These are phyloP conservation scores for Aspergillus pseudoterreus DNA, from an alignment of 2,329 filamentous ascomycete genomes.

Conservation along the genomic window DNA sequence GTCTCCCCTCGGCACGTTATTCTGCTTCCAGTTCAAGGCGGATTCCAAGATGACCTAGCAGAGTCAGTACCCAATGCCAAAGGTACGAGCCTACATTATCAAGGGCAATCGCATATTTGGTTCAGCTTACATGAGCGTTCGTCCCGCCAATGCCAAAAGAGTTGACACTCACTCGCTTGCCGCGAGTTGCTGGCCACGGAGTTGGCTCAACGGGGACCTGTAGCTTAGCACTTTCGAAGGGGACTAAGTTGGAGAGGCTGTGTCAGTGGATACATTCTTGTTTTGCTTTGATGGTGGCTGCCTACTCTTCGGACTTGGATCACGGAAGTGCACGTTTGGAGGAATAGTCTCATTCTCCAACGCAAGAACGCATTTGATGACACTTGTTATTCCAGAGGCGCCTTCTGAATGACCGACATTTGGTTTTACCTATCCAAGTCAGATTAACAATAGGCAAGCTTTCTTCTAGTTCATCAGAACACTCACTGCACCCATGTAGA, in stretches of 20 bases:
- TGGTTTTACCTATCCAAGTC: constrained; percentile 19
- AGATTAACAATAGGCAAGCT: background rate
- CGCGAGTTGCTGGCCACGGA: constrained; percentile 22
- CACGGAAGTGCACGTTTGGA: constrained; percentile 26
- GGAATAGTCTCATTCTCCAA: constrained; percentile 21
- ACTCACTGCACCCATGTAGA: constrained; percentile 17
- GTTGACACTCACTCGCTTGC: constrained; percentile 29
- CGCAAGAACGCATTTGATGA: constrained; percentile 23
- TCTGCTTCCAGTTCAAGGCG: background rate
- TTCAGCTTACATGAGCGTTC: constrained; percentile 18
- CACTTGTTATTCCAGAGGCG: constrained; percentile 22
- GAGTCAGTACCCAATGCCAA: background rate
- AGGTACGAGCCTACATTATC: background rate
- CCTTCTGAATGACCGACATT: constrained; percentile 27
- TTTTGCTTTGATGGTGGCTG: background rate
- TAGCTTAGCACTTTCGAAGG: constrained; percentile 14
- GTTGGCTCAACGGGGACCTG: constrained; percentile 14
- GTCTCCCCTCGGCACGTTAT: background rate
- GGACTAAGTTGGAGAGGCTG: constrained; percentile 2
- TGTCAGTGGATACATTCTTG: constrained; percentile 8
- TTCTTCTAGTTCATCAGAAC: background rate
- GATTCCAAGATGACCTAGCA: constrained; percentile 12
- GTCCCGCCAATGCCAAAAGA: constrained; percentile 30
- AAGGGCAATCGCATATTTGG: background rate
- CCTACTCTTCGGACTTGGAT: constrained; percentile 23